These are phyloP conservation scores for Apiotrichum domesticum DNA, from an alignment of 1,284 basidiomycete genomes.

Conservation along the genomic window DNA sequence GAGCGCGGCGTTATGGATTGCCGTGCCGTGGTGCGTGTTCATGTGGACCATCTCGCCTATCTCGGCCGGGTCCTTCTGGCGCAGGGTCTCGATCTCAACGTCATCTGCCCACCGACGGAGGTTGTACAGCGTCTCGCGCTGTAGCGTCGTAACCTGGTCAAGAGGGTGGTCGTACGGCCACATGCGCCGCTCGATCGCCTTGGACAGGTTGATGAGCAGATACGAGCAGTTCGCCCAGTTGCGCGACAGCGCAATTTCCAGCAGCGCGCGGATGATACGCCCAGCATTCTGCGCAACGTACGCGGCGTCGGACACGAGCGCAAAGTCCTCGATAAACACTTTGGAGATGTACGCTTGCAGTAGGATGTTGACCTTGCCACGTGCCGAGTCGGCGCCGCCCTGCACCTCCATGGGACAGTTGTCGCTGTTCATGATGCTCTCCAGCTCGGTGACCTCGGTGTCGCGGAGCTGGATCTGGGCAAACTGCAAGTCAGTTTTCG, in stretches of 20 bases:
- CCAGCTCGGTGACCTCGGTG: conserved; percentile 78
- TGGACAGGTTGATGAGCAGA: conserved; percentile 85
- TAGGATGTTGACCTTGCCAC: conserved; percentile 93
- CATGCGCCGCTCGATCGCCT: conserved; percentile 82
- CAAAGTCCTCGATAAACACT: conserved; percentile 83
- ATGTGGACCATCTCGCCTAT: conserved; percentile 78
- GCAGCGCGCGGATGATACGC: conserved; percentile 84
- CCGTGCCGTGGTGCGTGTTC: conserved; percentile 77
- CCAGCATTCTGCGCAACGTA: conserved; percentile 91
- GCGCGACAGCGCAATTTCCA: conserved; percentile 87
- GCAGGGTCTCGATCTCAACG: conserved; percentile 69
- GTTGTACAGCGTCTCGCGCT: conserved; percentile 71
- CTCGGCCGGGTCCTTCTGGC: conserved; percentile 64
- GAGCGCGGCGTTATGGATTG: conserved; percentile 71
- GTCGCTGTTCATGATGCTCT: conserved; percentile 59
- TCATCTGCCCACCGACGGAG: conserved; percentile 80
- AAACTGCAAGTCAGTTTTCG: conserved; percentile 52
- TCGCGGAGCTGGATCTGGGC: conserved; percentile 92
- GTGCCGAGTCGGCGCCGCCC: conserved; percentile 69
- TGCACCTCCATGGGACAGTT: conserved; percentile 65
- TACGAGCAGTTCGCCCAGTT: conserved; percentile 81
- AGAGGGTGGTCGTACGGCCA: conserved; percentile 97
- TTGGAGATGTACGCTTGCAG: conserved; percentile 86
- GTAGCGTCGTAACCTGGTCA: conserved; percentile 66
- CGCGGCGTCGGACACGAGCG: conserved; percentile 88